Conservation (phyloP, 768 basidiomycete genomes). For the Boletus insuetus region DNA sequence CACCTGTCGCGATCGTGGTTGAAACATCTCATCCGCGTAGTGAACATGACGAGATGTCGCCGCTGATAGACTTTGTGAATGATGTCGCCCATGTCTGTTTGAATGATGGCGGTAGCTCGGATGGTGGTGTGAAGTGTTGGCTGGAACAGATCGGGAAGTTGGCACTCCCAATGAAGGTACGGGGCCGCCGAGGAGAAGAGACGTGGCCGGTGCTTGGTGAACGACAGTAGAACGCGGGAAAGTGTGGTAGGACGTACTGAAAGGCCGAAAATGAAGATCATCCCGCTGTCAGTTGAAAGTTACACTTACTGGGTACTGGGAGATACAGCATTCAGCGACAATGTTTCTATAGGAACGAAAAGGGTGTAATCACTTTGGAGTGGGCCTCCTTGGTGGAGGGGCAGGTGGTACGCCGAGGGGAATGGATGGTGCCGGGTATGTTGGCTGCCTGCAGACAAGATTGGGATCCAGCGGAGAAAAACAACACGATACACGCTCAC, state of each 20-base stretch:
- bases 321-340: constrained; percentile 4
- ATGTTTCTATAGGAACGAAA: not conserved
- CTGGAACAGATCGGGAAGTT: constrained; percentile 3
- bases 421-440: constrained; percentile 16
- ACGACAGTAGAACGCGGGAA: constrained; percentile 23
- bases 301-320: constrained; percentile 27
- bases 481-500: not conserved
- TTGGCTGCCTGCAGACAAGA: constrained; percentile 11
- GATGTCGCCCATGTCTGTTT: not conserved
- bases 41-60: constrained; percentile 25
- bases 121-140: constrained; percentile 1
- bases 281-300: constrained; percentile 4
- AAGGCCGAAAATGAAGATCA: constrained; percentile 11
- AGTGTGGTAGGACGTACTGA: constrained; percentile 25
- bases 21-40: constrained; percentile 16
- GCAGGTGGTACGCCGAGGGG: constrained; percentile 19
- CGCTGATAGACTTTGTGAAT: constrained; percentile 13
- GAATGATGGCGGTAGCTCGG: not conserved
- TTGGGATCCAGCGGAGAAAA: not conserved
- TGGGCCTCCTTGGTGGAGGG: constrained; percentile 14
- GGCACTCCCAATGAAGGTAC: constrained; percentile 4
- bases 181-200: not conserved
- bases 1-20: constrained; percentile 8
- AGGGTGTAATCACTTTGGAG: constrained; percentile 19
- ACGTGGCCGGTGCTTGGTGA: not conserved